Percentiles rank a stretch among this genome's conserved stretches.
These are phyloP conservation scores for Pythium chondricola DNA, from an alignment of 352 stramenopile genomes.

Conservation along the genomic window DNA sequence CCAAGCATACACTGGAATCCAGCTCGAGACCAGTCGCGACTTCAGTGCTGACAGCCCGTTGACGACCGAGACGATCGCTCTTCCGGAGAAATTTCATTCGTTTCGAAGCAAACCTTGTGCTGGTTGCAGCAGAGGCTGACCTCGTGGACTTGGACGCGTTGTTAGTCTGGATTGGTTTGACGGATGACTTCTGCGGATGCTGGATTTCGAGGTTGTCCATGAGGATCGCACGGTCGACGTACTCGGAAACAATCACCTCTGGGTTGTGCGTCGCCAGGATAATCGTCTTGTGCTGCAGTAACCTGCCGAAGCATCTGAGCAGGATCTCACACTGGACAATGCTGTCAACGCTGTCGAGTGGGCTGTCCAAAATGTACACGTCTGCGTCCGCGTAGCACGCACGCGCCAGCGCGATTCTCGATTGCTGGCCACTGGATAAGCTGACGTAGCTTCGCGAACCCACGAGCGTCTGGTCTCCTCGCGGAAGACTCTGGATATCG, in stretches of 20 bases:
- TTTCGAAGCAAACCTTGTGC: slow-evolving; percentile 4
- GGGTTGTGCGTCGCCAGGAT: slow-evolving; percentile 89
- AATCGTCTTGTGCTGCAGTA: slow-evolving; percentile 43
- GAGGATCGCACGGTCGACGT: slow-evolving; percentile 14
- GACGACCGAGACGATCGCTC: slow-evolving; percentile 6
- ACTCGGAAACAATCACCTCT: slow-evolving; percentile 33
- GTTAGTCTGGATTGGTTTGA: too few species aligned
- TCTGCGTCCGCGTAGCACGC: slow-evolving; percentile 28
- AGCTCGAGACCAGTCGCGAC: slow-evolving; percentile 9
- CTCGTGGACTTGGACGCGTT: not conserved
- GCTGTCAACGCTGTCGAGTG: slow-evolving; percentile 24
- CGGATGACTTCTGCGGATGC: not conserved
- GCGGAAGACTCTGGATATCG: slow-evolving; percentile 22
- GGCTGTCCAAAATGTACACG: slow-evolving; percentile 24
- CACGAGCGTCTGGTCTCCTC: slow-evolving; percentile 23
- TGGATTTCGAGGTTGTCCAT: slow-evolving; percentile 19
- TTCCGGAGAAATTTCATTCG: slow-evolving; percentile 5
- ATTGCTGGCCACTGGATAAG: slow-evolving; percentile 26
- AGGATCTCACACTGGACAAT: slow-evolving; percentile 90
- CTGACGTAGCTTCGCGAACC: slow-evolving; percentile 24
- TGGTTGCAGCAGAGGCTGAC: not conserved
- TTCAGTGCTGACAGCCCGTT: not conserved
- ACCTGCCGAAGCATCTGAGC: slow-evolving; percentile 18
- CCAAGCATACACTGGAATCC: slow-evolving; percentile 11
- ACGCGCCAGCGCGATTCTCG: slow-evolving; percentile 23